Base-by-base conservation (phyloP, 805 yeast species). In the Yarrowia alimentaria region DNA sequence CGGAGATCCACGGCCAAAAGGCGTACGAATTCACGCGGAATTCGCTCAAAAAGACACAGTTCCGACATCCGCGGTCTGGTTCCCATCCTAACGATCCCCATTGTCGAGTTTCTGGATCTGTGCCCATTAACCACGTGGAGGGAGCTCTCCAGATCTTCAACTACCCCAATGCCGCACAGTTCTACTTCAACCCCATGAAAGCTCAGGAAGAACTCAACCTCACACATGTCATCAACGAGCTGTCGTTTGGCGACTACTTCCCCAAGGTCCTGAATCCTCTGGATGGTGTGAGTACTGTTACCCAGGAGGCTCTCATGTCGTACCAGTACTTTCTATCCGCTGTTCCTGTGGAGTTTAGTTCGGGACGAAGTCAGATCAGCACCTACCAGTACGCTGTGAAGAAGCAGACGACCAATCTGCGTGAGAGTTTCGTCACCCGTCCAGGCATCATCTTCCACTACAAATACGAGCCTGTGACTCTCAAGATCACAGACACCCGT, bases 251-350 rank as follows among this genome's bases (percentile, higher is more conserved):
- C 11, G 86, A 80, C 28, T 89, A 84, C 65, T 89, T 80, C 61
- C 97, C 99, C 3, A 83, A 77, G 58, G 73, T 90, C 56, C 75
- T 83, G 58, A 91, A 91, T 62, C 95, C 96, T n/a, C 73, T 93
- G 56, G 98, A 93, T 64, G 73, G 73, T 38, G 82, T 91, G 0
- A 83, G 79, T 0, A 78, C 81, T 57, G 52, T 66, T 16, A 74
- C 88, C 1, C 69, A 71, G 0, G 71, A 75, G 2, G 80, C 58
- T 14, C 54, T 55, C n/a, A 33, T 26, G 34, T 26, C 25, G 13
- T 86, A 71, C 66, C 77, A 77, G 48, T 93, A 93, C 65, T 78
- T 73, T 57, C 60, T 89, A 56, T 78, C 82, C 13, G 86, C 93
- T 3, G 94, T 93, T 5, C 96, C 98, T 12, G 88, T 97, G 0